phyloP scores from a whole-genome alignment of 495 filamentous ascomycete species.

The Trichodelitschia bisporula region DNA sequence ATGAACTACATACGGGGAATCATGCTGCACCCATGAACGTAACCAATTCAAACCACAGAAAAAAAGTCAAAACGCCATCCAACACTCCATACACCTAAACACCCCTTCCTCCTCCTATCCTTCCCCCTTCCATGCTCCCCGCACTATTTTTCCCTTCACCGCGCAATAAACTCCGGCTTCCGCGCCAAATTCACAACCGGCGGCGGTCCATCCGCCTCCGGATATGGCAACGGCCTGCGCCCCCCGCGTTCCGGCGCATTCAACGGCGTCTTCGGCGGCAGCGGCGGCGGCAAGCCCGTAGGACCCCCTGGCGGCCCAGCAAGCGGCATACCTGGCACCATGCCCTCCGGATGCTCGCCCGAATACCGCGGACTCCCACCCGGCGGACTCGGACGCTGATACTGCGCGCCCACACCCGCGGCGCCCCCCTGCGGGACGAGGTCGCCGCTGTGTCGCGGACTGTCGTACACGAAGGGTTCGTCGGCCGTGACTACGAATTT shows the following conservation, averaged over 20 bases:
- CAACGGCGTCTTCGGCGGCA: conserved; percentile 10
- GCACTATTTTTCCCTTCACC: no score
- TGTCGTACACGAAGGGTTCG: conserved; percentile 36
- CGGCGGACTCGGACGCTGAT: background rate
- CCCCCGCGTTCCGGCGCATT: conserved; percentile 5
- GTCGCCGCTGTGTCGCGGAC: conserved; percentile 6
- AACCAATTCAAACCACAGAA: no score
- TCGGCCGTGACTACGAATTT: conserved; percentile 13
- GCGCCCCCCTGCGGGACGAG: background rate
- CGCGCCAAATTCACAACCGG: conserved; percentile 60
- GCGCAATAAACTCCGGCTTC: conserved; percentile 53
- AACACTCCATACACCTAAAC: no score
- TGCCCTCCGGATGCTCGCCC: conserved; percentile 19
- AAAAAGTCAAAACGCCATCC: no score
- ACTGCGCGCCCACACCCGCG: background rate
- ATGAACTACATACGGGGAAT: no score
- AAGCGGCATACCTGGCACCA: conserved; percentile 1
- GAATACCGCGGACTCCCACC: conserved; percentile 5
- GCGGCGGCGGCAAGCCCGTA: conserved; percentile 36
- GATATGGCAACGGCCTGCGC: conserved; percentile 40
- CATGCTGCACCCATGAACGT: no score
- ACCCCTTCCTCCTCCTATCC: no score
- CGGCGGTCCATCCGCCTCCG: conserved; percentile 55
- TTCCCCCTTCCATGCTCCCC: no score
- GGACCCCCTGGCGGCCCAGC: conserved; percentile 15